A percentile compares a stretch with the other conserved stretches of the same genome.
Evolutionary conservation across 192 early-diverging fungal genomes (phyloP).

Genomic region (Pilobolus umbonatus): DNA sequence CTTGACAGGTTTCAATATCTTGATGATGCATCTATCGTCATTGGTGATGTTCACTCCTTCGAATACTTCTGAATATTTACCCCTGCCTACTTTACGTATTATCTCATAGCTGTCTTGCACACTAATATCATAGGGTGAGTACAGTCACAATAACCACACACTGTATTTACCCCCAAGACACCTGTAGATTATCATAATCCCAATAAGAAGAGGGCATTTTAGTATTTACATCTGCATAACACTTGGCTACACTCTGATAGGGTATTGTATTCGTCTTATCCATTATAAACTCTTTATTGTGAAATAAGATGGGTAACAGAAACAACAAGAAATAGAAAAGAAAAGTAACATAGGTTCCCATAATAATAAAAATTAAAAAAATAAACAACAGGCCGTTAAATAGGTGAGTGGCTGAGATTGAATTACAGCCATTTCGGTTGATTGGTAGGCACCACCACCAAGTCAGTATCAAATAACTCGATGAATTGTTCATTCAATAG

Average conservation of each 20-base stretch:
- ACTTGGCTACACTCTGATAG: constrained; percentile 61
- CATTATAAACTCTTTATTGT: no score
- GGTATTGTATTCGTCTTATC: neutral
- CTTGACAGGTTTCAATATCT: constrained; percentile 99
- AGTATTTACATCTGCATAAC: constrained; percentile 85
- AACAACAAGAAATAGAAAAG: no score
- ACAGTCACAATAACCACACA: neutral
- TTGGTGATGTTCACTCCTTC: constrained; percentile 91
- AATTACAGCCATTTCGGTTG: constrained; percentile 72
- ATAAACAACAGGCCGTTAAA: no score
- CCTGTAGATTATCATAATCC: constrained; percentile 94
- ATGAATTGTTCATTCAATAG: constrained; percentile 95
- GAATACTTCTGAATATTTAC: constrained; percentile 99
- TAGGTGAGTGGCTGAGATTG: no score
- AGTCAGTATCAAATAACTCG: constrained; percentile 94
- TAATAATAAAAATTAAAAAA: no score
- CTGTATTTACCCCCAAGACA: constrained; percentile 82
- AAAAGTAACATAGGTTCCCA: no score
- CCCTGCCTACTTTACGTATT: constrained; percentile 93
- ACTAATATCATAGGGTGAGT: constrained; percentile 28
- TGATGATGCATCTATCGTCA: constrained; percentile 90
- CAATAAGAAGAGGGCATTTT: constrained; percentile 84
- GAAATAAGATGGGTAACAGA: no score
- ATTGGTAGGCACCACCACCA: constrained; percentile 76
- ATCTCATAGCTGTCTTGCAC: constrained; percentile 97